Conservation (phyloP, 768 basidiomycete genomes). For the Suillus weaverae region DNA sequence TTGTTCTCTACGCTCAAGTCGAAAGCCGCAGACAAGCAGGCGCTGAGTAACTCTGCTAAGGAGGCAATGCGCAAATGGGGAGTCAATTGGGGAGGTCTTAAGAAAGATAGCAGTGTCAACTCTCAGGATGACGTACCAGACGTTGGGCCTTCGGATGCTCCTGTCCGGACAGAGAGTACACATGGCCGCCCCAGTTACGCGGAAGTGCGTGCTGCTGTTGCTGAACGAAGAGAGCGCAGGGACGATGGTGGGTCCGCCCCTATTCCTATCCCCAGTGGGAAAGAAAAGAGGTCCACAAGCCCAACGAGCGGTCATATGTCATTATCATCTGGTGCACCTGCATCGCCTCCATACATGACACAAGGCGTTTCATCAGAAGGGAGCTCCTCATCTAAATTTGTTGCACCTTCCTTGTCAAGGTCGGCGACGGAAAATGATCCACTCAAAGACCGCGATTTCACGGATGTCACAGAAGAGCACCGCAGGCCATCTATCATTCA, state of each 20-base stretch:
- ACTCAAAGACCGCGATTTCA: conserved; percentile 33
- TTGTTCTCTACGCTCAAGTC: conserved; percentile 82
- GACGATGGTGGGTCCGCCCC: conserved; percentile 28
- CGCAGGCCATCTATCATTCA: conserved; percentile 54
- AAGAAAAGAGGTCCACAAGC: conserved; percentile 25
- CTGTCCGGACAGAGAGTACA: conserved; percentile 34
- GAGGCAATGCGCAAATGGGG: conserved; percentile 94
- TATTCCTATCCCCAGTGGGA: conserved; percentile 33
- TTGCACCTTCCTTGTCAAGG: conserved; percentile 37
- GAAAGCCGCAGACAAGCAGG: conserved; percentile 80
- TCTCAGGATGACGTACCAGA: conserved; percentile 45
- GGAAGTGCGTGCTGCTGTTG: conserved; percentile 75
- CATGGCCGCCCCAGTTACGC: conserved; percentile 63
- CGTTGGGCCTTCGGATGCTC: conserved; percentile 38
- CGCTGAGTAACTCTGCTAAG: conserved; percentile 78
- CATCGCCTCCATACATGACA: conserved; percentile 23
- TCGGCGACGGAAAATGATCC: conserved; percentile 33
- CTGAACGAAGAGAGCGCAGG: conserved; percentile 53
- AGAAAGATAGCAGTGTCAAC: conserved; percentile 46
- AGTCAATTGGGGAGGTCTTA: conserved; percentile 70
- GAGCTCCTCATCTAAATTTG: conserved; percentile 23
- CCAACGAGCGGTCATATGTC: conserved; percentile 25
- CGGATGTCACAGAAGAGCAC: conserved; percentile 29
- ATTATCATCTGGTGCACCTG: conserved; percentile 26
- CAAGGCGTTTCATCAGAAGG: conserved; percentile 22